Conservation (phyloP, 2,329 filamentous ascomycete genomes). For the Daldinia sp. region DNA sequence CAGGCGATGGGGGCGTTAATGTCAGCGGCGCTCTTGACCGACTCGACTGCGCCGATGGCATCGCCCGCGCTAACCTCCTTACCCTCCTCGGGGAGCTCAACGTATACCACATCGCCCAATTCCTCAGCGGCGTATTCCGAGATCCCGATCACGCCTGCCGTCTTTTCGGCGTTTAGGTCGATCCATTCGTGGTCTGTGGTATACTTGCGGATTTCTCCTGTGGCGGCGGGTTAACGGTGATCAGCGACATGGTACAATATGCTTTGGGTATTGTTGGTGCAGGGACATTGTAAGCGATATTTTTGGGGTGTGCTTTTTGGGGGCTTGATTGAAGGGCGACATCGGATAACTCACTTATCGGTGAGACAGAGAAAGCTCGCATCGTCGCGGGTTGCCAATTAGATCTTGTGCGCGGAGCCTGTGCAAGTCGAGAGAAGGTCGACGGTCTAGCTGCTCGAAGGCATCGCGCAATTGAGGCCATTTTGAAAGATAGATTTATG, state of each 20-base stretch:
- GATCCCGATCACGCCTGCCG: conserved; percentile 83
- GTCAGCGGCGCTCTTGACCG: conserved; percentile 97
- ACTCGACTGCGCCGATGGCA: conserved; percentile 92
- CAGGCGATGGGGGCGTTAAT: conserved; percentile 90
- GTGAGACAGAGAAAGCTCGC: conserved; percentile 58
- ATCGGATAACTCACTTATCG: conserved; percentile 55
- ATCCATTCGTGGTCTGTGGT: conserved; percentile 99
- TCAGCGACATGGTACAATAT: conserved; percentile 1
- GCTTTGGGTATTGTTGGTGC: neutral
- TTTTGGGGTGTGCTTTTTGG: neutral
- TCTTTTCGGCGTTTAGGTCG: conserved; percentile 83
- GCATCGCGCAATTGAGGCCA: conserved; percentile 67
- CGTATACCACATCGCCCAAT: conserved; percentile 95
- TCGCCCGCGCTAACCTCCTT: conserved; percentile 78
- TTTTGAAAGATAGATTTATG: conserved; percentile 11
- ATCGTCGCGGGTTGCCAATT: conserved; percentile 50
- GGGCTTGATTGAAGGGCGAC: conserved; percentile 39
- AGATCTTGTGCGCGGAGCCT: conserved; percentile 45
- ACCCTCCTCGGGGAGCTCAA: conserved; percentile 83
- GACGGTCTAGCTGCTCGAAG: conserved; percentile 60
- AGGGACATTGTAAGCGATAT: neutral
- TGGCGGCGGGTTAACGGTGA: neutral
- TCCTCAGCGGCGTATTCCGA: conserved; percentile 90
- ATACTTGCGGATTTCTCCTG: conserved; percentile 80
- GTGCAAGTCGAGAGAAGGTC: conserved; percentile 52